Conservation (phyloP, 2,329 filamentous ascomycete species). For the Pseudovirgaria hyperparasitica region DNA sequence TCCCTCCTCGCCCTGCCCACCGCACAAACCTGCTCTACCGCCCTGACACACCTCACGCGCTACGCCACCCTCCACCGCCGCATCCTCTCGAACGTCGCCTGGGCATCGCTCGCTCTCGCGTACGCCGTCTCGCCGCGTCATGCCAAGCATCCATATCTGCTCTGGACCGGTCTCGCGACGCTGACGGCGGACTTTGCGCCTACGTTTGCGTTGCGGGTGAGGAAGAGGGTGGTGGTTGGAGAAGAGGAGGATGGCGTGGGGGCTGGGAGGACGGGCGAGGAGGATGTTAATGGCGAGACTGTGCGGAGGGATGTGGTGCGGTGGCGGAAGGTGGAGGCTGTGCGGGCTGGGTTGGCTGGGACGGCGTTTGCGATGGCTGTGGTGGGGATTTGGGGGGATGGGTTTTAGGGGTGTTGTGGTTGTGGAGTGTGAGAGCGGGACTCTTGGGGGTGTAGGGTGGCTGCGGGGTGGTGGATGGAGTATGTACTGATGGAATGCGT, state of each 20-base stretch:
- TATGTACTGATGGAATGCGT: too few relatives aligned
- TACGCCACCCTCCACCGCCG: slow-evolving; percentile 47
- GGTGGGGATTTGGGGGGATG: slow-evolving; percentile 38
- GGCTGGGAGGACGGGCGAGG: slow-evolving; percentile 21
- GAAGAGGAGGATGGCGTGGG: slow-evolving; percentile 13
- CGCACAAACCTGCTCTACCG: slow-evolving; percentile 53
- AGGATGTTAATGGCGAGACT: slow-evolving; percentile 36
- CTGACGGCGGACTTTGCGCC: slow-evolving; percentile 28
- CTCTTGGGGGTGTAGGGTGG: too few relatives aligned
- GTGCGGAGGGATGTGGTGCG: slow-evolving; percentile 33
- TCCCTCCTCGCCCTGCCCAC: slow-evolving; percentile 70
- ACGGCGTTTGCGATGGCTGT: slow-evolving; percentile 34
- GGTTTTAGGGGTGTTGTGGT: too few relatives aligned
- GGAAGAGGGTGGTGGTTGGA: slow-evolving; percentile 10
- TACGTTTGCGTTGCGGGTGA: slow-evolving; percentile 19
- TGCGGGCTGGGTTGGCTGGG: slow-evolving; percentile 29
- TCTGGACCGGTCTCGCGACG: slow-evolving; percentile 68
- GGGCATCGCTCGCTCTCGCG: slow-evolving; percentile 61
- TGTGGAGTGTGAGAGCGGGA: too few relatives aligned
- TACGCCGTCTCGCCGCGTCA: slow-evolving; percentile 64
- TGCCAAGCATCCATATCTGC: slow-evolving; percentile 73
- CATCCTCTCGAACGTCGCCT: slow-evolving; percentile 54
- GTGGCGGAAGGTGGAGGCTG: slow-evolving; percentile 28
- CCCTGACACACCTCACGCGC: slow-evolving; percentile 45
- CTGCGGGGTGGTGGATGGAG: too few relatives aligned